These are phyloP conservation scores for Scutellaria baicalensis DNA, from an alignment of 257 asterid species.

Conservation along the genomic window DNA sequence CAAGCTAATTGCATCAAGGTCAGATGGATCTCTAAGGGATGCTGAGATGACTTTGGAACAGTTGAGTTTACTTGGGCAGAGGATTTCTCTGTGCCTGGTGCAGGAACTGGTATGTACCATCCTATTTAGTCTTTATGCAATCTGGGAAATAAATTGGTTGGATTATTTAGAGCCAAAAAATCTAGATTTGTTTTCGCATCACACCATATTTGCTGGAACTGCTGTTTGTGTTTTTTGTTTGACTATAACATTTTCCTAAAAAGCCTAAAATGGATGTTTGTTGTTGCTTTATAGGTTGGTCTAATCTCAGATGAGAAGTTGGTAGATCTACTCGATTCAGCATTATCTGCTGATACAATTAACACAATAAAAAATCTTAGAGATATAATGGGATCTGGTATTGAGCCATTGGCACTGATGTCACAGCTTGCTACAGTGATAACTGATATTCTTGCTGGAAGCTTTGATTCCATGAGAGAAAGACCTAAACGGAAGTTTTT, in stretches of 20 bases:
- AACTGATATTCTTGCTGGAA: conserved; percentile 94
- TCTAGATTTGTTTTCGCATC: background rate
- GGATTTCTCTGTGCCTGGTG: conserved; percentile 61
- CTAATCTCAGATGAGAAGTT: conserved; percentile 87
- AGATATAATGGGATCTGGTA: conserved; percentile 84
- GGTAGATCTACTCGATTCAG: conserved; percentile 88
- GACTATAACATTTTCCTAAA: background rate
- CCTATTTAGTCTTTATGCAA: background rate
- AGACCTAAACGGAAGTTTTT: conserved; percentile 79
- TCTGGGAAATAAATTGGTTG: no score
- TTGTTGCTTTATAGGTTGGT: conserved; percentile 51
- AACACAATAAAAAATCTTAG: conserved; percentile 87
- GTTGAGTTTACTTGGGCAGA: conserved; percentile 77
- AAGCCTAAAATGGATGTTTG: background rate
- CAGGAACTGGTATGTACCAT: conserved; percentile 49
- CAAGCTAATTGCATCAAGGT: conserved; percentile 81
- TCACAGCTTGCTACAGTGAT: conserved; percentile 94
- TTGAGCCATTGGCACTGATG: conserved; percentile 89
- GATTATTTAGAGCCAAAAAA: no score
- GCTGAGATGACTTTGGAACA: conserved; percentile 97
- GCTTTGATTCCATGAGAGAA: conserved; percentile 49
- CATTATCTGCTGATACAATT: conserved; percentile 93
- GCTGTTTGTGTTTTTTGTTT: background rate
- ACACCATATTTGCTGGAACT: background rate
- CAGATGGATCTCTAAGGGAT: conserved; percentile 86